phyloP scores from a whole-genome alignment of 192 early-diverging fungal genomes.

The Thoreauomyces humboldtii region DNA sequence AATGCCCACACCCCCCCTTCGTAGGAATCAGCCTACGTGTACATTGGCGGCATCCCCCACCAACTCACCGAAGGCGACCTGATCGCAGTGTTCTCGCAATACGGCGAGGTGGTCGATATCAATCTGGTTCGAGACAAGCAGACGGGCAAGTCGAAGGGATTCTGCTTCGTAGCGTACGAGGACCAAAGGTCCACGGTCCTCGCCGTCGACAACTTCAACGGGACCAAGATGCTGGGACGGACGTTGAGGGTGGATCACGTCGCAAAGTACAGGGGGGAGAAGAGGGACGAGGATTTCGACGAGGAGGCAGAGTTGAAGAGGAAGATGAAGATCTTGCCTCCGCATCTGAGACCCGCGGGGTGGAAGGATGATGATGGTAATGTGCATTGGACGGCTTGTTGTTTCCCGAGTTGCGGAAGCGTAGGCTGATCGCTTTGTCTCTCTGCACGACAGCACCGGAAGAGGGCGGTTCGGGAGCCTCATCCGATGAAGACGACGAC shows the following conservation, averaged over 20 bases:
- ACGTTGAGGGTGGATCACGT: conserved; percentile 47
- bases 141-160: conserved; percentile 84
- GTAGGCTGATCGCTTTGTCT: background rate
- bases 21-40: conserved; percentile 84
- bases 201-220: conserved; percentile 95
- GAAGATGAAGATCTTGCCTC: conserved; percentile 37
- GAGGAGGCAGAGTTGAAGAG: conserved; percentile 28
- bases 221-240: conserved; percentile 43
- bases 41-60: conserved; percentile 77
- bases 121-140: conserved; percentile 84
- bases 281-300: conserved; percentile 42
- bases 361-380: background rate
- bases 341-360: conserved; percentile 29
- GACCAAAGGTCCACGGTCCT: conserved; percentile 88
- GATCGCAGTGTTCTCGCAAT: conserved; percentile 91
- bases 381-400: background rate
- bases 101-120: conserved; percentile 88
- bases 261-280: conserved; percentile 33
- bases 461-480: no score
- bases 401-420: background rate
- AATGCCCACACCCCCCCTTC: background rate
- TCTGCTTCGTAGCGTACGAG: conserved; percentile 85
- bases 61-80: conserved; percentile 92
- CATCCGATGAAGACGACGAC: conserved; percentile 25
- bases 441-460: no score